Evolutionary conservation across 73 alveolate species (phyloP).

Genomic region (Effrenium voratum): DNA sequence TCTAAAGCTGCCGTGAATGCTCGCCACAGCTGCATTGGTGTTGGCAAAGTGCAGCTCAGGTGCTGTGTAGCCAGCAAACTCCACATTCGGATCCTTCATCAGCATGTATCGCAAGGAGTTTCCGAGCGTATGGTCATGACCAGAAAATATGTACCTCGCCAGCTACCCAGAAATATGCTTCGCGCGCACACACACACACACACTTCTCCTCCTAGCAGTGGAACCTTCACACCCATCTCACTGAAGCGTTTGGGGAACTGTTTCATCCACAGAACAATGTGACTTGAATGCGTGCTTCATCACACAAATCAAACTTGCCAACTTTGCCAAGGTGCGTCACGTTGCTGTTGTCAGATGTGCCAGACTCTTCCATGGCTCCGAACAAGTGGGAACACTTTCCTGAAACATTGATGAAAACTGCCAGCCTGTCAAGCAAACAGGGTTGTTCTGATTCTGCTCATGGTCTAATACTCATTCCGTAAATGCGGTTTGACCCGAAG

Average conservation of each 20-base stretch:
- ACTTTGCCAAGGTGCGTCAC: constrained; percentile 44
- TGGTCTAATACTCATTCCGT: too few relatives aligned
- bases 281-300: too few relatives aligned
- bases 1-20: neutral
- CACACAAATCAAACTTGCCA: neutral
- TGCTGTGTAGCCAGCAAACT: constrained; percentile 89
- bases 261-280: neutral
- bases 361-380: constrained; percentile 54
- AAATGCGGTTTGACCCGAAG: too few relatives aligned
- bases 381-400: too few relatives aligned
- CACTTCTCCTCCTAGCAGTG: neutral
- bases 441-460: too few relatives aligned
- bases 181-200: neutral
- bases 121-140: constrained; percentile 87
- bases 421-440: too few relatives aligned
- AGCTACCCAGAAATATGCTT: too few relatives aligned
- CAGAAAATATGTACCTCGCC: constrained; percentile 57
- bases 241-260: neutral
- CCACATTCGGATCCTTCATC: constrained; percentile 87
- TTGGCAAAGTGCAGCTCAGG: neutral
- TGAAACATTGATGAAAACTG: too few relatives aligned
- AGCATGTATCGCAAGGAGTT: constrained; percentile 89
- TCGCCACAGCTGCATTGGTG: neutral
- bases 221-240: neutral
- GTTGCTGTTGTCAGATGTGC: constrained; percentile 40